These are phyloP conservation scores for Bipolaris sorokiniana DNA, from an alignment of 2,329 filamentous ascomycete species.

Conservation along the genomic window DNA sequence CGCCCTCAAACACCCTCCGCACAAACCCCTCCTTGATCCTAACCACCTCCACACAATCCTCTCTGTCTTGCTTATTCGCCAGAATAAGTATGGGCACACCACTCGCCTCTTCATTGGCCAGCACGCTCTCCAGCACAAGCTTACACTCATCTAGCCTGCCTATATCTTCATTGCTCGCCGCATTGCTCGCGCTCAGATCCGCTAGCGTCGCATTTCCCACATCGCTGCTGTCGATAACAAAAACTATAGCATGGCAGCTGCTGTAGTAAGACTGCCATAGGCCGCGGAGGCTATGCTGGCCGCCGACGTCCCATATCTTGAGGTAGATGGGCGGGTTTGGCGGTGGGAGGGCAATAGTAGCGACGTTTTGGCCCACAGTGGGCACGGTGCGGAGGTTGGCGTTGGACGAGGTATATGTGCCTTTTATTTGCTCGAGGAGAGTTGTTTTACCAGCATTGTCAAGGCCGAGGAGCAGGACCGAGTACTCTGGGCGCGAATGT, in stretches of 20 bases:
- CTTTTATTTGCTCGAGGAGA: conserved; percentile 94
- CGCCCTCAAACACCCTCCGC: conserved; percentile 92
- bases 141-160: conserved; percentile 85
- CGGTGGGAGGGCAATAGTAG: conserved; percentile 74
- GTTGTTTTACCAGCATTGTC: conserved; percentile 99
- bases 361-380: conserved; percentile 96
- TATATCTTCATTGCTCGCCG: conserved; percentile 40
- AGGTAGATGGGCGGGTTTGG: conserved; percentile 84
- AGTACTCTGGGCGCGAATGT: conserved; percentile 73
- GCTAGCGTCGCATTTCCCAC: conserved; percentile 81
- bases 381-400: conserved; percentile 83
- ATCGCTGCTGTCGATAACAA: conserved; percentile 95
- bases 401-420: conserved; percentile 76
- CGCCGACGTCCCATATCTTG: conserved; percentile 98
- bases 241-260: conserved; percentile 94
- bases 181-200: conserved; percentile 47
- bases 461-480: conserved; percentile 92
- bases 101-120: conserved; percentile 85
- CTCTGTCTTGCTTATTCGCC: conserved; percentile 96
- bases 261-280: conserved; percentile 97
- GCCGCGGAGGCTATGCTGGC: conserved; percentile 84
- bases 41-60: conserved; percentile 97
- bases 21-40: conserved; percentile 96
- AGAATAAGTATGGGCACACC: conserved; percentile 91
- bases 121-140: conserved; percentile 84